Percentiles rank a stretch among this genome's conserved stretches.
Conservation (phyloP, 2,329 filamentous ascomycete genomes). For the Phaeoacremonium minimum region DNA sequence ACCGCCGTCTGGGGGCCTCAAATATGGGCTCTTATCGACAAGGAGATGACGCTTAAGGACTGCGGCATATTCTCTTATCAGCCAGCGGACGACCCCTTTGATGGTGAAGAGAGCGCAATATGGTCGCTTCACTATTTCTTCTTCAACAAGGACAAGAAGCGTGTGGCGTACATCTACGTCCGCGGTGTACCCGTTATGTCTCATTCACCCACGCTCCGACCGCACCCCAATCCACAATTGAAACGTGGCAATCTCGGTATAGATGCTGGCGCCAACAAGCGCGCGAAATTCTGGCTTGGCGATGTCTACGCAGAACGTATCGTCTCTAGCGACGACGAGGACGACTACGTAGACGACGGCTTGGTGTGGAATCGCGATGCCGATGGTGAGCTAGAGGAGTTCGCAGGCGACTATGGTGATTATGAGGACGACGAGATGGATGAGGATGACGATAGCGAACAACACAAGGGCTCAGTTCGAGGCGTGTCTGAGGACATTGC, state of each 20-base stretch:
- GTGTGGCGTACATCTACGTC: constrained; percentile 90
- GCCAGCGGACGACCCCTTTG: constrained; percentile 84
- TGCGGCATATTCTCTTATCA: constrained; percentile 89
- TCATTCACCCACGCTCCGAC: constrained; percentile 50
- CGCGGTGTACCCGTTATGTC: constrained; percentile 79
- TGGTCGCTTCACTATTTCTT: constrained; percentile 98
- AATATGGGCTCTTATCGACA: constrained; percentile 90
- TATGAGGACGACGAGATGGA: constrained; percentile 36
- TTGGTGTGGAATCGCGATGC: constrained; percentile 55
- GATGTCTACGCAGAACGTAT: constrained; percentile 52
- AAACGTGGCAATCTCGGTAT: constrained; percentile 19
- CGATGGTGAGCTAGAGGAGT: constrained; percentile 52
- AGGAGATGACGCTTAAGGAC: constrained; percentile 87
- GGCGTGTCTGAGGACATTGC: constrained; percentile 61
- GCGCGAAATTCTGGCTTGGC: constrained; percentile 85
- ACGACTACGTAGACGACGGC: constrained; percentile 44
- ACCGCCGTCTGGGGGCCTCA: constrained; percentile 70
- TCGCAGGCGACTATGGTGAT: constrained; percentile 41
- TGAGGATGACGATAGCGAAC: constrained; percentile 36
- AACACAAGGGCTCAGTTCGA: constrained; percentile 35
- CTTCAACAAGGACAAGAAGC: constrained; percentile 88
- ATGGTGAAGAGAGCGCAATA: constrained; percentile 87
- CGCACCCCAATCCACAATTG: constrained; percentile 18
- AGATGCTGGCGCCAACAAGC: constrained; percentile 62
- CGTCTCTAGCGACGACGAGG: constrained; percentile 38